Conservation (phyloP, 805 yeast genomes). For the Schizosaccharomyces lindneri region DNA sequence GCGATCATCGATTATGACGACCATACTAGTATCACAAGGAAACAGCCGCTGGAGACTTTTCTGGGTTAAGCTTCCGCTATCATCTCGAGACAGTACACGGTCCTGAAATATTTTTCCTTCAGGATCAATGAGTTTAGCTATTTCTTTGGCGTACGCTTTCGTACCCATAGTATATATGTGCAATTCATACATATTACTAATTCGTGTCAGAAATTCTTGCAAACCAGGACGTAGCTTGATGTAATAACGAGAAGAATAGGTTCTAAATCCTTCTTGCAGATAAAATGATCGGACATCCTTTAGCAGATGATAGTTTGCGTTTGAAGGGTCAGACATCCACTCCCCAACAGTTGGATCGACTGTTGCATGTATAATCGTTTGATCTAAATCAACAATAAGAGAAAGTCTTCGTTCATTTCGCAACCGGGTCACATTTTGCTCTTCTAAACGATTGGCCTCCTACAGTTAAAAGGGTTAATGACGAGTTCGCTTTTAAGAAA, state of each 20-base stretch:
- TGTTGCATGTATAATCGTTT: constrained; percentile 90
- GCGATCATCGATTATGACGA: constrained; percentile 83
- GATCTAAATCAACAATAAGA: constrained; percentile 87
- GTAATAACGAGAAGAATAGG: constrained; percentile 36
- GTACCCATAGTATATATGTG: constrained; percentile 98
- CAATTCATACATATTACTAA: constrained; percentile 50
- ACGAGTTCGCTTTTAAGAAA: background rate
- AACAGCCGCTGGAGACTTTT: constrained; percentile 70
- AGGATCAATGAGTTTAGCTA: constrained; percentile 82
- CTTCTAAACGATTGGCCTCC: constrained; percentile 72
- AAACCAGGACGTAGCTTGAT: constrained; percentile 83
- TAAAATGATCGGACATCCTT: constrained; percentile 59
- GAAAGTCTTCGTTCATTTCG: constrained; percentile 43
- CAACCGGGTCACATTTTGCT: constrained; percentile 34
- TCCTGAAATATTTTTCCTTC: constrained; percentile 69
- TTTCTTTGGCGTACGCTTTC: constrained; percentile 67
- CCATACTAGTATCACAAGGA: constrained; percentile 93
- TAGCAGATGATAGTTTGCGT: constrained; percentile 66
- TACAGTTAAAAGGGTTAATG: constrained; percentile 11
- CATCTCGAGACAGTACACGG: constrained; percentile 76
- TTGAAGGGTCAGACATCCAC: constrained; percentile 70
- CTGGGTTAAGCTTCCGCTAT: constrained; percentile 75
- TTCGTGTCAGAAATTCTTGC: constrained; percentile 37
- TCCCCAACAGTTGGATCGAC: constrained; percentile 93
- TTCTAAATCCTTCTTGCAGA: constrained; percentile 38